phyloP scores from a whole-genome alignment of 257 asterid species.

The Penstemon newberryi region DNA sequence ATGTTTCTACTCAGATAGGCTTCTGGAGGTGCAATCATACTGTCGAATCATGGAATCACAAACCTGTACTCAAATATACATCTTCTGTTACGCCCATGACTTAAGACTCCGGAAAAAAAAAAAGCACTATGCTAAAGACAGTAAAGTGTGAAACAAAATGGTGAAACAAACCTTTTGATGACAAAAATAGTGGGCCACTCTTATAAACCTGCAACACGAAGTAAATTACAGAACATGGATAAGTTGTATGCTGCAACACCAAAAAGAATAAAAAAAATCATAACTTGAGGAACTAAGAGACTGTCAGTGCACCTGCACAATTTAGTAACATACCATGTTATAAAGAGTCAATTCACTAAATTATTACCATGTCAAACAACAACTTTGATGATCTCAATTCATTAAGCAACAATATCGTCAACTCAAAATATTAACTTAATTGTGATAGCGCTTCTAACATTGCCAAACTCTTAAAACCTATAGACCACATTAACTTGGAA shows the following conservation, averaged over 20 bases:
- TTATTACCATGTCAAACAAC: neutral
- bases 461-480: neutral
- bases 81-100: no score
- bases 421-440: neutral
- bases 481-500: neutral
- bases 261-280: neutral
- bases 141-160: constrained; percentile 5
- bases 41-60: neutral
- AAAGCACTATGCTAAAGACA: no score
- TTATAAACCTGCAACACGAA: constrained; percentile 78
- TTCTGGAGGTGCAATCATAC: neutral
- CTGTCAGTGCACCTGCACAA: neutral
- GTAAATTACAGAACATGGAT: constrained; percentile 17
- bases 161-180: constrained; percentile 78
- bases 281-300: neutral
- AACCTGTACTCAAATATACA: neutral
- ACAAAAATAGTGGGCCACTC: constrained; percentile 88
- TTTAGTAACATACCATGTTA: neutral
- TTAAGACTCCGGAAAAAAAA: no score
- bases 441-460: constrained; percentile 1
- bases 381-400: neutral
- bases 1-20: no score
- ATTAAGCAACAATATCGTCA: neutral
- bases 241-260: constrained; percentile 14
- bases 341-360: neutral